phyloP scores from a whole-genome alignment of 2,329 filamentous ascomycete species.

The Ramularia endophylla region DNA sequence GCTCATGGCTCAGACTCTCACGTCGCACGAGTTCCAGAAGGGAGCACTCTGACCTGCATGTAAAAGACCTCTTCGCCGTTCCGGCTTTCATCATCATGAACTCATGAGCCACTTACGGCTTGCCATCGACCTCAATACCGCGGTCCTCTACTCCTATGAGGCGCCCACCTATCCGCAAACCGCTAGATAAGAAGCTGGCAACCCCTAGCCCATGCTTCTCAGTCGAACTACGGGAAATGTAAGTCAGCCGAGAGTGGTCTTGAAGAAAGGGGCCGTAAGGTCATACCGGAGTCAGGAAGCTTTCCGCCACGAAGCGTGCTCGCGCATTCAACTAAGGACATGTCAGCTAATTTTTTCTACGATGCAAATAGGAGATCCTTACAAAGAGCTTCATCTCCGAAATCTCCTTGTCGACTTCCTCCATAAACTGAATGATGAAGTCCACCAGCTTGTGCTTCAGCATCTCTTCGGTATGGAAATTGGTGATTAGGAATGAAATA shows the following conservation, averaged over 20 bases:
- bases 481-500: slow-evolving; percentile 97
- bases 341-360: slow-evolving; percentile 24
- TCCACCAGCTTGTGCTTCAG: slow-evolving; percentile 98
- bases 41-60: too few relatives aligned
- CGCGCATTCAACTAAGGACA: slow-evolving; percentile 75
- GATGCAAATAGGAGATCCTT: slow-evolving; percentile 36
- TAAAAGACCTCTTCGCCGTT: too few relatives aligned
- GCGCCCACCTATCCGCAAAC: too few relatives aligned
- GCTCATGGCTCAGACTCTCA: too few relatives aligned
- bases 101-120: too few relatives aligned
- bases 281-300: slow-evolving; percentile 86
- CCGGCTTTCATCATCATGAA: too few relatives aligned
- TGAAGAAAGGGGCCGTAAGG: too few relatives aligned
- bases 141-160: too few relatives aligned
- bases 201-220: slow-evolving; percentile 1
- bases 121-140: too few relatives aligned
- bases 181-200: too few relatives aligned
- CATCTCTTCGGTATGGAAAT: slow-evolving; percentile 98
- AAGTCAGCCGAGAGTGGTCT: neutral
- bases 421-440: slow-evolving; percentile 99
- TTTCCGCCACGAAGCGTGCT: slow-evolving; percentile 96
- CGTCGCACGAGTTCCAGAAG: too few relatives aligned
- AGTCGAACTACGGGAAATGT: slow-evolving; percentile 19
- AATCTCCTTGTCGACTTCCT: slow-evolving; percentile 99
- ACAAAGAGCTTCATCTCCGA: slow-evolving; percentile 99